These are phyloP conservation scores for Mycena venus DNA, from an alignment of 768 basidiomycete genomes.

Conservation along the genomic window DNA sequence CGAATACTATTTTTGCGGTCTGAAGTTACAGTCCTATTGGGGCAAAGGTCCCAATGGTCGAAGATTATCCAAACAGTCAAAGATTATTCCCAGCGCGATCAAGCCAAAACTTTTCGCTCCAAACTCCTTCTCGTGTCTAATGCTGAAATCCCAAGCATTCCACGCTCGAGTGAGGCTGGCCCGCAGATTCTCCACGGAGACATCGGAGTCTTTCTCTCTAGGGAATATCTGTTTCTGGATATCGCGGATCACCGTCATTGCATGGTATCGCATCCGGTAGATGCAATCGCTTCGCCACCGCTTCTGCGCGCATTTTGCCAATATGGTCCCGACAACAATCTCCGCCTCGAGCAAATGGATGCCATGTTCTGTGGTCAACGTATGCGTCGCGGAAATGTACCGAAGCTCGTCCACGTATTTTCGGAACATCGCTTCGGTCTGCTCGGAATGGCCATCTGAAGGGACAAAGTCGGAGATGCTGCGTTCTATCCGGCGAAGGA, in stretches of 20 bases:
- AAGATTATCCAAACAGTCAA: conserved; percentile 73
- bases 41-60: conserved; percentile 65
- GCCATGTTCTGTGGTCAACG: conserved; percentile 69
- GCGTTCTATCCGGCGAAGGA: conserved; percentile 46
- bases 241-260: conserved; percentile 64
- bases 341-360: conserved; percentile 78
- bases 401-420: conserved; percentile 74
- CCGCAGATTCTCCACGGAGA: conserved; percentile 46
- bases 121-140: conserved; percentile 54
- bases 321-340: conserved; percentile 79
- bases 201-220: conserved; percentile 38
- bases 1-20: background rate
- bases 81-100: conserved; percentile 69
- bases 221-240: conserved; percentile 55
- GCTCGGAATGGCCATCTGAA: conserved; percentile 41
- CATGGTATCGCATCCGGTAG: conserved; percentile 73
- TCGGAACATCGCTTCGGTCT: conserved; percentile 57
- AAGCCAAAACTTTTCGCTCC: conserved; percentile 78
- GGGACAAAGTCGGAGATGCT: conserved; percentile 40
- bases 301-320: conserved; percentile 76
- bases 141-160: conserved; percentile 74
- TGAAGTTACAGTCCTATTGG: background rate
- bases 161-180: conserved; percentile 67
- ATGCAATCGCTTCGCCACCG: conserved; percentile 71
- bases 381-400: conserved; percentile 80